Percentiles rank a stretch among this genome's conserved stretches.
These are phyloP conservation scores for Aspergillus pseudonomiae DNA, from an alignment of 2,329 filamentous ascomycete species.

Conservation along the genomic window DNA sequence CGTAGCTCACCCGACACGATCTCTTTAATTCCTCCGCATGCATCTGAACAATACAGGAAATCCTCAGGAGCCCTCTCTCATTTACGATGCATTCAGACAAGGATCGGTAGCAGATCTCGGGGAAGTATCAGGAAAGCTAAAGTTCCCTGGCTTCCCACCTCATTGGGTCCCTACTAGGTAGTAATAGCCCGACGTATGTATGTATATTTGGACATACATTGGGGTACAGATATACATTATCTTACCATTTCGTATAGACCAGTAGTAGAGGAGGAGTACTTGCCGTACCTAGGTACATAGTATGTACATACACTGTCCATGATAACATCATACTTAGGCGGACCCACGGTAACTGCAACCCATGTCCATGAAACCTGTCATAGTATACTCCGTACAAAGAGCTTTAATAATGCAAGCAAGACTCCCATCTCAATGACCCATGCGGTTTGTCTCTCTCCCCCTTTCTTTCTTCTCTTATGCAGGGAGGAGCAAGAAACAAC, in stretches of 20 bases:
- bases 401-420: background rate
- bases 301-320: background rate
- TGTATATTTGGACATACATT: background rate
- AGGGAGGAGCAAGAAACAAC: background rate
- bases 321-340: background rate
- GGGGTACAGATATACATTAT: background rate
- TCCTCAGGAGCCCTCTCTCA: background rate
- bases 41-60: conserved; percentile 7
- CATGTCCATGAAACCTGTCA: background rate
- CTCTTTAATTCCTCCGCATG: conserved; percentile 24
- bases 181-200: background rate
- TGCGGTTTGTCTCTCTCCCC: background rate
- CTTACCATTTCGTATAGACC: background rate
- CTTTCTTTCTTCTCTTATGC: background rate
- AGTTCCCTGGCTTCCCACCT: background rate
- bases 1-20: conserved; percentile 23
- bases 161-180: background rate
- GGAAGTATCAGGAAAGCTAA: background rate
- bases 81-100: background rate
- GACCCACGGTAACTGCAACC: background rate
- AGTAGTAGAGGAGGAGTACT: background rate
- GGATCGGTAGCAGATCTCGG: conserved; percentile 1
- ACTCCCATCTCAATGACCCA: background rate
- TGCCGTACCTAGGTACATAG: background rate
- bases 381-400: background rate